Conservation (phyloP, 2,329 filamentous ascomycete species). For the Zalaria obscura region DNA sequence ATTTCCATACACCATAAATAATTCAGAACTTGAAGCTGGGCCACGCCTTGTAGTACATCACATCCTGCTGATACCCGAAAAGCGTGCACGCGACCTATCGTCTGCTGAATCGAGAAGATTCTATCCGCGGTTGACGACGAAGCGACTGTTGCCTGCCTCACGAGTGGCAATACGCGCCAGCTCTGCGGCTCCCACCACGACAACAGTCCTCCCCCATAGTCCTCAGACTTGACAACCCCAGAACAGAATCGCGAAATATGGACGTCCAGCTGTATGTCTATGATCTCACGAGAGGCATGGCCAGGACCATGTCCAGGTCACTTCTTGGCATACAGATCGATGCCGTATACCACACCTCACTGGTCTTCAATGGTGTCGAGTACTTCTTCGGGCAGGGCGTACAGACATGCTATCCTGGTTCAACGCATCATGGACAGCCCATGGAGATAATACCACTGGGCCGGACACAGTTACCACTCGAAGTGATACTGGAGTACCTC, state of each 20-base stretch:
- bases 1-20: too few relatives aligned
- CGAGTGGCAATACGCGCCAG: too few relatives aligned
- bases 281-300: slow-evolving; percentile 31
- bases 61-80: too few relatives aligned
- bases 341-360: slow-evolving; percentile 87
- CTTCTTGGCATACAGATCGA: slow-evolving; percentile 63
- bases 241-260: slow-evolving; percentile 16
- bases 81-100: too few relatives aligned
- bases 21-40: too few relatives aligned
- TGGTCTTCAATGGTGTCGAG: slow-evolving; percentile 72
- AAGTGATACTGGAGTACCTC: slow-evolving; percentile 75
- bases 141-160: too few relatives aligned
- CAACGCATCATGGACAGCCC: slow-evolving; percentile 74
- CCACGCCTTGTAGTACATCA: too few relatives aligned
- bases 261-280: slow-evolving; percentile 38
- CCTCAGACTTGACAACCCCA: too few relatives aligned
- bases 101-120: too few relatives aligned
- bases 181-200: too few relatives aligned
- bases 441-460: slow-evolving; percentile 66
- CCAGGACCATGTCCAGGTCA: slow-evolving; percentile 36
- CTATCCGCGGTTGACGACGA: too few relatives aligned
- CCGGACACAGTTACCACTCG: slow-evolving; percentile 60
- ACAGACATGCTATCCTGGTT: slow-evolving; percentile 64
- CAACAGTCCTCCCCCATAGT: too few relatives aligned
- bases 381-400: slow-evolving; percentile 86